Evolutionary conservation across 305 asterid genomes (phyloP).

Genomic region (Ruellia speciosa): DNA sequence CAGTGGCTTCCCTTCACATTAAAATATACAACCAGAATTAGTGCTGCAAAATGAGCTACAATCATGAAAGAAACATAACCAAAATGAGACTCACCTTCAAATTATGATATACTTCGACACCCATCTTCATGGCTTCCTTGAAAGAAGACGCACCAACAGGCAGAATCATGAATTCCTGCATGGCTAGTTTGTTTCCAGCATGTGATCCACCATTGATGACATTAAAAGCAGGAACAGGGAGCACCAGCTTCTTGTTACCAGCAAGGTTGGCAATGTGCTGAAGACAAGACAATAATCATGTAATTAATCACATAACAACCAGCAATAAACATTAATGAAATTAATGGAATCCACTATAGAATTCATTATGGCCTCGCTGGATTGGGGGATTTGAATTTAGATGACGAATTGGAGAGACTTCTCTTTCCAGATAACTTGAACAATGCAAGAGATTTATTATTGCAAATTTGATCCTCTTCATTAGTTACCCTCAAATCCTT

Average conservation of each 20-base stretch:
- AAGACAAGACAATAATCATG: constrained; percentile 14
- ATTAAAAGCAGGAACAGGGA: constrained; percentile 96
- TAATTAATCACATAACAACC: neutral
- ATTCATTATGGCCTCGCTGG: no score
- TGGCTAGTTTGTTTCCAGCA: constrained; percentile 96
- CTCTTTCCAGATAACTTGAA: no score
- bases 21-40: neutral
- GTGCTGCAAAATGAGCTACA: neutral
- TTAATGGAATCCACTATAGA: no score
- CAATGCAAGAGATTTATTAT: no score
- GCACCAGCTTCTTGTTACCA: constrained; percentile 82
- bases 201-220: constrained; percentile 97
- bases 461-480: no score
- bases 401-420: no score
- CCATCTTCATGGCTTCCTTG: constrained; percentile 98
- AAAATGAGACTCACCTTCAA: constrained; percentile 48
- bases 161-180: constrained; percentile 98
- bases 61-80: neutral
- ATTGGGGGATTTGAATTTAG: no score
- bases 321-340: neutral
- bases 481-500: no score
- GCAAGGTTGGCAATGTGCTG: constrained; percentile 95
- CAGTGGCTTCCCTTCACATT: neutral
- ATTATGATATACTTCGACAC: constrained; percentile 89
- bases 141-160: constrained; percentile 86